These are phyloP conservation scores for Exophiala viscosa DNA, from an alignment of 2,329 filamentous ascomycete genomes.

Conservation along the genomic window DNA sequence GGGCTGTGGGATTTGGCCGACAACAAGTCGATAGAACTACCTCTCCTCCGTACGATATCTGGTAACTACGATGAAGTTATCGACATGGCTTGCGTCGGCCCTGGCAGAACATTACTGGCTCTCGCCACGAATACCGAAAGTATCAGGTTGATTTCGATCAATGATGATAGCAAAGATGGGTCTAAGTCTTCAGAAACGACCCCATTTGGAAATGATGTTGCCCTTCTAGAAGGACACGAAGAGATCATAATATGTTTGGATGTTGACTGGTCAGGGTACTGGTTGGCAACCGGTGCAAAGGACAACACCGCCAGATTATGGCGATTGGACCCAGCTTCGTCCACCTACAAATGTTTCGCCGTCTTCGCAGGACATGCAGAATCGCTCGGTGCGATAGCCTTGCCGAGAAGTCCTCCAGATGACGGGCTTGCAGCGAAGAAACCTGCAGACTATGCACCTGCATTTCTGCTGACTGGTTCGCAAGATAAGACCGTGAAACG, in stretches of 20 bases:
- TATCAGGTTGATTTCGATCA: constrained; percentile 76
- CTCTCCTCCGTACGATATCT: constrained; percentile 72
- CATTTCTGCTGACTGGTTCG: constrained; percentile 84
- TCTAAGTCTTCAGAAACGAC: constrained; percentile 25
- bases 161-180: constrained; percentile 36
- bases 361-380: constrained; percentile 89
- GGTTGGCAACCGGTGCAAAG: constrained; percentile 93
- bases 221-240: constrained; percentile 80
- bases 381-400: constrained; percentile 81
- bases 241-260: constrained; percentile 96
- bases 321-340: constrained; percentile 72
- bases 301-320: constrained; percentile 92
- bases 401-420: constrained; percentile 67
- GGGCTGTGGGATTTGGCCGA: constrained; percentile 37
- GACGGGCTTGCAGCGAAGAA: constrained; percentile 69
- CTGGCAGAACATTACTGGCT: constrained; percentile 76
- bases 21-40: constrained; percentile 43
- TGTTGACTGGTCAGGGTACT: constrained; percentile 93
- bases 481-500: constrained; percentile 94
- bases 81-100: constrained; percentile 80
- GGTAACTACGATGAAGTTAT: constrained; percentile 98
- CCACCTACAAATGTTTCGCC: constrained; percentile 74
- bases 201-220: constrained; percentile 80
- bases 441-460: constrained; percentile 73
- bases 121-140: constrained; percentile 95